Conservation (phyloP, 257 asterid species). For the Rauvolfia tetraphylla region DNA sequence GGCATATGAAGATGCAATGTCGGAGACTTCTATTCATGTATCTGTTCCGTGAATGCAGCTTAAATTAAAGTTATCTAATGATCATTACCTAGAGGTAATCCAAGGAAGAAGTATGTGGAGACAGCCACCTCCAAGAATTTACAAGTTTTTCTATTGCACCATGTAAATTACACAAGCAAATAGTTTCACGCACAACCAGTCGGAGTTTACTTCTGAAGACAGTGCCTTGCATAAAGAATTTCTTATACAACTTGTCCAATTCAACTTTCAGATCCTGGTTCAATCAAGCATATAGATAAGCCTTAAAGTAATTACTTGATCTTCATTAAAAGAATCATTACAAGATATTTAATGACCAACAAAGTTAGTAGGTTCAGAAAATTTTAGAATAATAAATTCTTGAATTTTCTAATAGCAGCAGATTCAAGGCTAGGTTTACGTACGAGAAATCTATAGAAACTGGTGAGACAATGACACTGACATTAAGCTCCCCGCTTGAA, state of each 20-base stretch:
- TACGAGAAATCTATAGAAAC: conserved; percentile 78
- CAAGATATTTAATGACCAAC: background rate
- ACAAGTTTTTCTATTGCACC: background rate
- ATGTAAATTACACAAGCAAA: background rate
- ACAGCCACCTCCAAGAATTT: background rate
- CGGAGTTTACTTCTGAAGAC: background rate
- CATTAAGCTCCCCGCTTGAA: conserved; percentile 91
- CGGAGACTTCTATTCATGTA: background rate
- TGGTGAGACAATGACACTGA: conserved; percentile 75
- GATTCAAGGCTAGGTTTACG: conserved; percentile 16
- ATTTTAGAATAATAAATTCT: background rate
- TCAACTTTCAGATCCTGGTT: background rate
- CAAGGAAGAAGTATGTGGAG: background rate
- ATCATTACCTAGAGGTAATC: background rate
- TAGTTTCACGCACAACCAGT: background rate
- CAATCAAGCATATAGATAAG: too few relatives aligned
- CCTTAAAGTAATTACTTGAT: too few relatives aligned
- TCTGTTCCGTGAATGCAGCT: background rate
- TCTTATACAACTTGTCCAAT: background rate
- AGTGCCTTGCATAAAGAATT: background rate
- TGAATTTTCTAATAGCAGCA: background rate
- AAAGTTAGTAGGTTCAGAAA: background rate
- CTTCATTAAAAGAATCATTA: background rate
- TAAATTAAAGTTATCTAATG: background rate
- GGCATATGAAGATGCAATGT: background rate